Percentiles rank a stretch among this genome's conserved stretches.
Evolutionary conservation across 2,329 filamentous ascomycete genomes (phyloP).

Genomic region (Cordyceps militaris): DNA sequence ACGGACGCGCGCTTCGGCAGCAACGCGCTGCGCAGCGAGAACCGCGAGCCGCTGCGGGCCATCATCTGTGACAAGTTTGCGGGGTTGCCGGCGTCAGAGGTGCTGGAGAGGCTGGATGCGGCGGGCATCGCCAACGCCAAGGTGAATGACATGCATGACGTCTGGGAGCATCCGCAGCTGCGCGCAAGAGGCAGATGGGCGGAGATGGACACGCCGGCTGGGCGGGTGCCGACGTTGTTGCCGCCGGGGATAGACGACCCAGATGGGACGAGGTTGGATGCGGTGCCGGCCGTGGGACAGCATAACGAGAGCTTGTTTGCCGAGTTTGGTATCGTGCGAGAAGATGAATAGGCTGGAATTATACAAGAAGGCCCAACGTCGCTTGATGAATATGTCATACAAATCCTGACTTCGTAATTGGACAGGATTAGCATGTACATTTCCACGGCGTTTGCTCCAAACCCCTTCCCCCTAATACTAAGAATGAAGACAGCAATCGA

Average conservation of each 20-base stretch:
- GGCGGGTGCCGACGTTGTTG: conserved; percentile 40
- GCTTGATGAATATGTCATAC: too few species aligned
- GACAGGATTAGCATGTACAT: background rate
- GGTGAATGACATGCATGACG: conserved; percentile 46
- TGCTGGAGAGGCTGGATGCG: conserved; percentile 35
- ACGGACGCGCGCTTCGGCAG: conserved; percentile 39
- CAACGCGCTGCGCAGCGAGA: conserved; percentile 39
- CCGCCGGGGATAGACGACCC: conserved; percentile 36
- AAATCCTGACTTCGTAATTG: too few species aligned
- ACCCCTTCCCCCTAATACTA: too few species aligned
- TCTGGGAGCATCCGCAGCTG: conserved; percentile 49
- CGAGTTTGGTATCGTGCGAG: conserved; percentile 31
- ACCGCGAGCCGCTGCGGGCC: conserved; percentile 37
- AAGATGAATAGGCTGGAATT: background rate
- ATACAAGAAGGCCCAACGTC: background rate
- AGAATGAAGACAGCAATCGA: too few species aligned
- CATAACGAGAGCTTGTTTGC: conserved; percentile 41
- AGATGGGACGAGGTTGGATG: conserved; percentile 30
- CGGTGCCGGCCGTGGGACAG: conserved; percentile 42
- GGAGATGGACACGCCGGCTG: conserved; percentile 39
- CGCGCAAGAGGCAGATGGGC: conserved; percentile 44
- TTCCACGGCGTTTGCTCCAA: too few species aligned
- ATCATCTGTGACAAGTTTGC: conserved; percentile 40
- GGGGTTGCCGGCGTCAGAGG: conserved; percentile 30
- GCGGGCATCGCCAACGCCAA: conserved; percentile 48